Conservation (phyloP, 2,329 filamentous ascomycete genomes). For the Diaporthe aspalathi region DNA sequence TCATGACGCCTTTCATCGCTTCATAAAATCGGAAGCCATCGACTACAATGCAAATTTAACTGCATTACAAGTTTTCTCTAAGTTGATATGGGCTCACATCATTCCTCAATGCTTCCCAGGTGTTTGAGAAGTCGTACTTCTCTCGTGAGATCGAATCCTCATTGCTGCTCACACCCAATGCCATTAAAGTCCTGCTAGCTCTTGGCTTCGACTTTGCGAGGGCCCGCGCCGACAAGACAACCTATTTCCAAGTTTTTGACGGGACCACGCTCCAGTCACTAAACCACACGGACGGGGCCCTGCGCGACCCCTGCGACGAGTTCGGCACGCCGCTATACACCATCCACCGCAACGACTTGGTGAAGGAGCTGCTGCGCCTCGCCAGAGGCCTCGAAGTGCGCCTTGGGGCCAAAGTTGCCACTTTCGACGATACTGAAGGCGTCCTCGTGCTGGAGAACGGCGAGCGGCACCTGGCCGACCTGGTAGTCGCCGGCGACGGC, state of each 20-base stretch:
- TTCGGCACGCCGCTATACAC: constrained; percentile 44
- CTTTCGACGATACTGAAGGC: constrained; percentile 40
- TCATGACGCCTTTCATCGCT: too few species aligned
- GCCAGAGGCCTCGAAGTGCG: constrained; percentile 41
- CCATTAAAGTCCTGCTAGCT: constrained; percentile 42
- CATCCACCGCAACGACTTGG: constrained; percentile 46
- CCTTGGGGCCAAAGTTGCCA: constrained; percentile 41
- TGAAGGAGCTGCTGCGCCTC: constrained; percentile 44
- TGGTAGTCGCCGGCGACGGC: constrained; percentile 49
- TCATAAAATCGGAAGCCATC: too few species aligned
- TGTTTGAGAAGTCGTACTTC: constrained; percentile 48
- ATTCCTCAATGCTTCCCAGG: constrained; percentile 34
- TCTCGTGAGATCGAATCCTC: constrained; percentile 46
- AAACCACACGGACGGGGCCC: constrained; percentile 33
- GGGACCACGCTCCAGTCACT: constrained; percentile 41
- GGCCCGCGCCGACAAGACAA: constrained; percentile 43
- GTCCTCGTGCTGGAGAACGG: constrained; percentile 41
- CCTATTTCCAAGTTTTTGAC: constrained; percentile 42
- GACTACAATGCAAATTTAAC: too few species aligned
- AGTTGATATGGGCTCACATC: constrained; percentile 3
- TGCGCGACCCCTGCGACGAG: constrained; percentile 42
- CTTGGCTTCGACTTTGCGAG: constrained; percentile 45
- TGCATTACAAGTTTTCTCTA: not conserved
- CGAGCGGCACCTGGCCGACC: constrained; percentile 43
- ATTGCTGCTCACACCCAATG: constrained; percentile 47